A percentile compares a stretch with the other conserved stretches of the same genome.
These are phyloP conservation scores for Trametes pubescens DNA, from an alignment of 1,284 basidiomycete species.

Conservation along the genomic window DNA sequence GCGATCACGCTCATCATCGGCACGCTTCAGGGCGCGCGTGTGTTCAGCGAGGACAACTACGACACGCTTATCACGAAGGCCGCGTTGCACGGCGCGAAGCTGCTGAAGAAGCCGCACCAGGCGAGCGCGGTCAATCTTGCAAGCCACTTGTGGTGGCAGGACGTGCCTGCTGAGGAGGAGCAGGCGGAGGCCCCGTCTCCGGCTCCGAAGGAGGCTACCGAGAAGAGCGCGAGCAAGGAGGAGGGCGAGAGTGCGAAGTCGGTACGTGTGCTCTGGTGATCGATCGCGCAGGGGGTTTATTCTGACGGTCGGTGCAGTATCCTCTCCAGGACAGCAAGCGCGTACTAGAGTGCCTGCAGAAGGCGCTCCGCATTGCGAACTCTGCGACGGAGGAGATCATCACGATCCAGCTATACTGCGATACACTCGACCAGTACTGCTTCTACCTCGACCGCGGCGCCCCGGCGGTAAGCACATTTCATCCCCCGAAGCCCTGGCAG, in stretches of 20 bases:
- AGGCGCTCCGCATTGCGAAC: conserved; percentile 91
- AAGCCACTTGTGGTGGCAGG: conserved; percentile 98
- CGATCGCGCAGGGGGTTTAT: background rate
- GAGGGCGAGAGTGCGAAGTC: conserved; percentile 61
- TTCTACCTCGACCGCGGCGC: conserved; percentile 94
- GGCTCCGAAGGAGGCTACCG: conserved; percentile 21
- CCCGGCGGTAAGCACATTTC: conserved; percentile 71
- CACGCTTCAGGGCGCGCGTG: conserved; percentile 83
- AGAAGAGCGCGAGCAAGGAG: conserved; percentile 52
- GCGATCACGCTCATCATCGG: conserved; percentile 94
- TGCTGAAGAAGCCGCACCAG: conserved; percentile 97
- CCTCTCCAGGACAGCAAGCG: conserved; percentile 94
- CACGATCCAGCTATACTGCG: conserved; percentile 92
- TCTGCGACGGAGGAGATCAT: conserved; percentile 95
- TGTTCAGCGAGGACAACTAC: conserved; percentile 92
- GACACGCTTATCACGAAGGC: conserved; percentile 97
- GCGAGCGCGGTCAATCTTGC: conserved; percentile 93
- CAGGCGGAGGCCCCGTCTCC: conserved; percentile 40
- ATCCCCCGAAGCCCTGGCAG: conserved; percentile 9
- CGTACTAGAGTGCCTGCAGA: conserved; percentile 94
- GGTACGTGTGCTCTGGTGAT: conserved; percentile 51
- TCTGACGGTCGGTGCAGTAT: conserved; percentile 54
- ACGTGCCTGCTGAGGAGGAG: conserved; percentile 54
- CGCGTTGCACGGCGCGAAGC: conserved; percentile 90
- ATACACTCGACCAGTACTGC: conserved; percentile 92